phyloP scores from a whole-genome alignment of 441 rosid genomes.

The Brassica balearica region DNA sequence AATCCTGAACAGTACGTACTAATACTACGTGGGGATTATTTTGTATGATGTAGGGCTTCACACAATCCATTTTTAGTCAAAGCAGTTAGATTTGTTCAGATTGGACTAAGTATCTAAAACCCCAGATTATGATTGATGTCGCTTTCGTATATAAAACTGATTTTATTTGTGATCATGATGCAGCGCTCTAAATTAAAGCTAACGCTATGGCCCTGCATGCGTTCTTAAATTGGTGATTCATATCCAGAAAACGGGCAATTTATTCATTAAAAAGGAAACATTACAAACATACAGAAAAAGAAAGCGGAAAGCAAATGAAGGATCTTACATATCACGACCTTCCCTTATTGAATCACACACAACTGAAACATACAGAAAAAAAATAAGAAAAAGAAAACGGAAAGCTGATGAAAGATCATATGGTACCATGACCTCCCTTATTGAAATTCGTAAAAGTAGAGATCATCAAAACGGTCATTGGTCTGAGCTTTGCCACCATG shows the following conservation, averaged over 20 bases:
- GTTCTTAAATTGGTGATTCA: neutral
- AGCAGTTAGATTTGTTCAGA: neutral
- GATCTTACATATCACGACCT: neutral
- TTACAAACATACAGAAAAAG: neutral
- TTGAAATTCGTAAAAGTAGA: slow-evolving; percentile 46
- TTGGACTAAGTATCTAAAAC: neutral
- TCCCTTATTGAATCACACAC: neutral
- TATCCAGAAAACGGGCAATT: neutral
- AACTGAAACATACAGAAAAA: neutral
- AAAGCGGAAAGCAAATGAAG: neutral
- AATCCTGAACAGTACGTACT: no score
- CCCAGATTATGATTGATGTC: neutral
- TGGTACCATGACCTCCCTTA: neutral
- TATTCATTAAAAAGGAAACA: neutral
- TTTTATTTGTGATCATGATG: neutral
- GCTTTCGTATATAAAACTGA: neutral
- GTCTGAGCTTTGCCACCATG: slow-evolving; percentile 79
- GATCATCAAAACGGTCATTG: slow-evolving; percentile 80
- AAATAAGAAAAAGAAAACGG: neutral
- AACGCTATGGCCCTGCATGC: neutral
- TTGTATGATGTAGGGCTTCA: neutral
- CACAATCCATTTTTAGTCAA: neutral
- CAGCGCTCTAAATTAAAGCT: neutral
- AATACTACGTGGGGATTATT: no score
- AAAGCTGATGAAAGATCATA: neutral